A percentile compares a stretch with the other conserved stretches of the same genome.
phyloP scores from a whole-genome alignment of 768 basidiomycete species.

The Boletus eberwhitei region DNA sequence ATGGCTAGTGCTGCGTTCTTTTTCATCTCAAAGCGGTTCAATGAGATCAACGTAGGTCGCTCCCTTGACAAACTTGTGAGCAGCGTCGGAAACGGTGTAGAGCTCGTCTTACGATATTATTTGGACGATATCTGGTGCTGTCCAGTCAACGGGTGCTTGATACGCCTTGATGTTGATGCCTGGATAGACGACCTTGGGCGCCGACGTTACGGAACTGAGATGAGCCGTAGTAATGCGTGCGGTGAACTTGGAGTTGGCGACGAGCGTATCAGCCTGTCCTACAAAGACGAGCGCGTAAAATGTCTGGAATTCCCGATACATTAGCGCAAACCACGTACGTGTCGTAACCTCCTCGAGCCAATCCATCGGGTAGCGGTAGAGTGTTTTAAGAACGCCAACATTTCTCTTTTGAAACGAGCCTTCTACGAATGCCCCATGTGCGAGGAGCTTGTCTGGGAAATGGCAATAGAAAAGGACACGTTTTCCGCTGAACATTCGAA shows the following conservation, averaged over 20 bases:
- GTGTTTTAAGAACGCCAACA: slow-evolving; percentile 53
- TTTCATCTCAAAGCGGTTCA: slow-evolving; percentile 95
- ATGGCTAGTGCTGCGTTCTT: slow-evolving; percentile 87
- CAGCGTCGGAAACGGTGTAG: neutral
- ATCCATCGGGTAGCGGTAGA: slow-evolving; percentile 91
- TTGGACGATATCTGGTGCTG: slow-evolving; percentile 50
- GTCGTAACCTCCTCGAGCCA: slow-evolving; percentile 88
- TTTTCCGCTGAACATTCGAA: slow-evolving; percentile 62
- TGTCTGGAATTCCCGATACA: neutral
- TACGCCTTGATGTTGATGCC: slow-evolving; percentile 86
- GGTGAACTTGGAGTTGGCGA: slow-evolving; percentile 92
- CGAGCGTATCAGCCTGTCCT: slow-evolving; percentile 88
- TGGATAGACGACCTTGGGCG: slow-evolving; percentile 87
- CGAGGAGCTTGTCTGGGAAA: slow-evolving; percentile 93
- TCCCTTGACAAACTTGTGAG: slow-evolving; percentile 37
- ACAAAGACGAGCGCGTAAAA: slow-evolving; percentile 1
- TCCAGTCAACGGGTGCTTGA: slow-evolving; percentile 38
- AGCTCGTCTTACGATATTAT: slow-evolving; percentile 50
- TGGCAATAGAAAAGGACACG: slow-evolving; percentile 97
- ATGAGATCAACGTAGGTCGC: slow-evolving; percentile 73
- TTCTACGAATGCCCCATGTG: slow-evolving; percentile 62
- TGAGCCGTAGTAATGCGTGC: slow-evolving; percentile 73
- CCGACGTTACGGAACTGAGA: slow-evolving; percentile 61
- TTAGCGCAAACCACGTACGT: slow-evolving; percentile 43
- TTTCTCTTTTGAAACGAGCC: slow-evolving; percentile 42